Evolutionary conservation across 768 basidiomycete species (phyloP).

Genomic region (Naganishia friedmannii): DNA sequence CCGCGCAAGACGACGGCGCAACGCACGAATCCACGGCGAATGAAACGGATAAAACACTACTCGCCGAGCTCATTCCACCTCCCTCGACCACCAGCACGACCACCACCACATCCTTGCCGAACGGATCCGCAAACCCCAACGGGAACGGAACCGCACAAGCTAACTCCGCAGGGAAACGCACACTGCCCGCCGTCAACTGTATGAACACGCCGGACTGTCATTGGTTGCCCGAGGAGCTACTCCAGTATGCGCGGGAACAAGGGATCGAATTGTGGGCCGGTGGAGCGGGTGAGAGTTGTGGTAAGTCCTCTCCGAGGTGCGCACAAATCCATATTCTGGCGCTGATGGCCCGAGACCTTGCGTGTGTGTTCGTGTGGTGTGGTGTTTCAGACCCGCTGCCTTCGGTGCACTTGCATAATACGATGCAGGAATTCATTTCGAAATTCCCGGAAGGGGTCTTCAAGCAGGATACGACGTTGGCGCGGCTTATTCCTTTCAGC

Average conservation of each 20-base stretch:
- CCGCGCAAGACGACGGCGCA: conserved; percentile 5
- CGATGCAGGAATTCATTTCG: conserved; percentile 43
- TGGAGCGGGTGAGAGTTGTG: conserved; percentile 48
- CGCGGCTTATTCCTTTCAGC: conserved; percentile 33
- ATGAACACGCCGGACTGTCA: conserved; percentile 51
- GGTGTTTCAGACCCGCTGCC: conserved; percentile 51
- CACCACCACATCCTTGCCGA: background rate
- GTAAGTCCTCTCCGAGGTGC: conserved; percentile 38
- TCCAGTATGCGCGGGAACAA: conserved; percentile 38
- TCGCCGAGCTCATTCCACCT: conserved; percentile 16
- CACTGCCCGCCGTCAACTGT: conserved; percentile 38
- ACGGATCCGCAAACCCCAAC: background rate
- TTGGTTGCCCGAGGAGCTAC: conserved; percentile 45
- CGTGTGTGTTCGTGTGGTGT: too few relatives aligned
- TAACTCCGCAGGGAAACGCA: too few relatives aligned
- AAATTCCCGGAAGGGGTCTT: conserved; percentile 27
- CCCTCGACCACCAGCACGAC: background rate
- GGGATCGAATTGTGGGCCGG: conserved; percentile 50
- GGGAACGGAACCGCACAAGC: background rate
- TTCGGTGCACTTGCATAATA: conserved; percentile 45
- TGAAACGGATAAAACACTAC: conserved; percentile 20
- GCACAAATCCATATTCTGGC: too few relatives aligned
- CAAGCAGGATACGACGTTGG: conserved; percentile 16
- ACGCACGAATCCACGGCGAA: background rate
- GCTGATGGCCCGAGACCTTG: too few relatives aligned